Evolutionary conservation across 148 eudicot genomes (phyloP).

Genomic region (Fagopyrum homotropicum): DNA sequence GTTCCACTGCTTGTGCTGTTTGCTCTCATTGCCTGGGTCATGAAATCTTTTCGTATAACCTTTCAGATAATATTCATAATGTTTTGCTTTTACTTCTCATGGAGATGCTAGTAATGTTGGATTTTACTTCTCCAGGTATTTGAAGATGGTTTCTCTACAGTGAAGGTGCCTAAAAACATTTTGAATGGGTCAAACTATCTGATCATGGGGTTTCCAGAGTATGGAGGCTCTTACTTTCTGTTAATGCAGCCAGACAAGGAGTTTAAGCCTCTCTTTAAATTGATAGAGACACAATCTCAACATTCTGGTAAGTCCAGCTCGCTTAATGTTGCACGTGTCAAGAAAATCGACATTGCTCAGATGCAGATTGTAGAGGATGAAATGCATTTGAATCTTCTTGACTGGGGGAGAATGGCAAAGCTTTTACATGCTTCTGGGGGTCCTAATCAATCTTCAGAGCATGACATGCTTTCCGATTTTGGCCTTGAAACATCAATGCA

Average conservation of each 20-base stretch:
- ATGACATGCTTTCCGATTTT: conserved; percentile 41
- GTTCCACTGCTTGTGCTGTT: background rate
- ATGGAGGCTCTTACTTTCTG: conserved; percentile 72
- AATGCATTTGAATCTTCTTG: conserved; percentile 69
- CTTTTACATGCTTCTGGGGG: conserved; percentile 29
- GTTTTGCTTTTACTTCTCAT: background rate
- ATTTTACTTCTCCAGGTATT: conserved; percentile 52
- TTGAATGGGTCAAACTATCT: conserved; percentile 55
- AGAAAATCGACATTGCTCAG: conserved; percentile 55
- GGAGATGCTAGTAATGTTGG: background rate
- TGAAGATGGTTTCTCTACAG: conserved; percentile 64
- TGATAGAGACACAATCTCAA: conserved; percentile 62
- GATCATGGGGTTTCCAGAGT: conserved; percentile 84
- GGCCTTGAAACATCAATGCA: conserved; percentile 36
- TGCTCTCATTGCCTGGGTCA: background rate
- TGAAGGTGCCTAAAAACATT: conserved; percentile 58
- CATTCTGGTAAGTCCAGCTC: conserved; percentile 44
- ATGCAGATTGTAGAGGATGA: conserved; percentile 87
- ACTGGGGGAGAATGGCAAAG: conserved; percentile 37
- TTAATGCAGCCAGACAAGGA: conserved; percentile 83
- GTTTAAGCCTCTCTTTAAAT: conserved; percentile 60
- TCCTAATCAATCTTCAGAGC: conserved; percentile 37
- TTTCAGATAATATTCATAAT: background rate
- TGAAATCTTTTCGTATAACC: background rate
- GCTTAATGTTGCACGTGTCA: conserved; percentile 48